Base-by-base conservation (phyloP, 2,329 filamentous ascomycete genomes). In the Apiospora hydei region DNA sequence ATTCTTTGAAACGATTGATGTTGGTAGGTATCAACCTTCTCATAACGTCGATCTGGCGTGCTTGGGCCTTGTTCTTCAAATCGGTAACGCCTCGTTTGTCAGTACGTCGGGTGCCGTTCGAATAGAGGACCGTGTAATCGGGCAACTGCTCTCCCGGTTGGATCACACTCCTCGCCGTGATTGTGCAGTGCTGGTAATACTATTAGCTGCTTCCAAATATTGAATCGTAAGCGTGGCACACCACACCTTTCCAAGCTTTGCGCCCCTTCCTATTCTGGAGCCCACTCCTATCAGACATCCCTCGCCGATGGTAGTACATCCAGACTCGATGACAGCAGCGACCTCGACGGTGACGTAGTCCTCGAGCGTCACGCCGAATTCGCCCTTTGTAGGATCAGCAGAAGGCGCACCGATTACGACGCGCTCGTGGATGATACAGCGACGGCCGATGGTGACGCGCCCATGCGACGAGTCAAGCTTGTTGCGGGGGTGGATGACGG, bases 401-500 rank as follows among this genome's bases (percentile, higher is more conserved):
- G 81, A 79, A n/a, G 80, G 78, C 26, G 85, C 86, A 21, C 90
- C 90, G 21, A 93, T 80, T 30, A 86, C 84, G 11, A 87, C 82
- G 72, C 90, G 85, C 83, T 98, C 96, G 76, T 93, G 90, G 61
- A 98, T 87, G 66, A 98, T 93, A 77, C 93, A 96, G 70, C 92
- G 91, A 72, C 94, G 91, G 38, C 95, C 95, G 73, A 97, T 89
- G 41, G 91, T 91, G 76, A 98, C 91, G 61, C 94, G 92, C 5
- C 94, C 94, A 69, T 92, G 87, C 72, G 91, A 90, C 11, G 96
- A 92, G 78, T 95, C 93, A 71, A 98, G 88, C 74, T 92, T 91
- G 21, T 92, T 90, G 68, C 95, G 93, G 0, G 96, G 95, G 78
- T 98, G 96, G n/a, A 99, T 84, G 8, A 98, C 89, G 4, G 90